Evolutionary conservation across 495 filamentous ascomycete species (phyloP).

Genomic region (Penicillium subrubescens): DNA sequence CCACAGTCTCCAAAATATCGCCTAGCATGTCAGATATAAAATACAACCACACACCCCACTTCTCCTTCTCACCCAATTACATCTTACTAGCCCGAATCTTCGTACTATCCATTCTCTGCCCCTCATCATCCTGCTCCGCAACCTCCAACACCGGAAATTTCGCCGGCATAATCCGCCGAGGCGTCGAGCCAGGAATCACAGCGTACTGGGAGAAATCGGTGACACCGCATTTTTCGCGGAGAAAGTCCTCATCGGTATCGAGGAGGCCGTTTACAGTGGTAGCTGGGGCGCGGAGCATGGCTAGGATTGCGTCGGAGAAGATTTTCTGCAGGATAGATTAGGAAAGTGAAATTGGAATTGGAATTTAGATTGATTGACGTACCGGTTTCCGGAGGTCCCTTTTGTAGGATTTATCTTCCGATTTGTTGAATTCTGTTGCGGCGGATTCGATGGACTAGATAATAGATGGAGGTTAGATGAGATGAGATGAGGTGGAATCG

Average conservation of each 20-base stretch:
- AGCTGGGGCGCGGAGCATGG: slow-evolving; percentile 66
- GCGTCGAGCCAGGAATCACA: slow-evolving; percentile 62
- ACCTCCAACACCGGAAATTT: slow-evolving; percentile 71
- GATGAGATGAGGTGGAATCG: neutral
- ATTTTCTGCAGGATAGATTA: slow-evolving; percentile 49
- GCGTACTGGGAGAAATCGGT: slow-evolving; percentile 76
- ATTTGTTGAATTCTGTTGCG: slow-evolving; percentile 59
- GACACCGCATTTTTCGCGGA: slow-evolving; percentile 63
- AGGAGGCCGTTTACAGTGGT: slow-evolving; percentile 68
- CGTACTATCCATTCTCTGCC: slow-evolving; percentile 68
- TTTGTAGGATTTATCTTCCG: slow-evolving; percentile 35
- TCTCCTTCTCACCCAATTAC: neutral
- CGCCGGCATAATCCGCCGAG: slow-evolving; percentile 78
- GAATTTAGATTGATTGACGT: slow-evolving; percentile 7
- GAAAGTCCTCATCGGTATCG: slow-evolving; percentile 80
- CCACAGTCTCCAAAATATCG: neutral
- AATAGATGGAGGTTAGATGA: slow-evolving; percentile 28
- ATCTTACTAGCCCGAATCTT: slow-evolving; percentile 34
- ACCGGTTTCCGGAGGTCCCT: slow-evolving; percentile 66
- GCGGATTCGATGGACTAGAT: slow-evolving; percentile 68
- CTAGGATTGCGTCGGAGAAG: slow-evolving; percentile 79
- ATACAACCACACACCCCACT: neutral
- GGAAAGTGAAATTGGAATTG: neutral
- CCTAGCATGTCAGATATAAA: neutral
- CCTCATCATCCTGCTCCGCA: slow-evolving; percentile 82